phyloP scores from a whole-genome alignment of 2,329 filamentous ascomycete genomes.

The Diaporthe ampelina region DNA sequence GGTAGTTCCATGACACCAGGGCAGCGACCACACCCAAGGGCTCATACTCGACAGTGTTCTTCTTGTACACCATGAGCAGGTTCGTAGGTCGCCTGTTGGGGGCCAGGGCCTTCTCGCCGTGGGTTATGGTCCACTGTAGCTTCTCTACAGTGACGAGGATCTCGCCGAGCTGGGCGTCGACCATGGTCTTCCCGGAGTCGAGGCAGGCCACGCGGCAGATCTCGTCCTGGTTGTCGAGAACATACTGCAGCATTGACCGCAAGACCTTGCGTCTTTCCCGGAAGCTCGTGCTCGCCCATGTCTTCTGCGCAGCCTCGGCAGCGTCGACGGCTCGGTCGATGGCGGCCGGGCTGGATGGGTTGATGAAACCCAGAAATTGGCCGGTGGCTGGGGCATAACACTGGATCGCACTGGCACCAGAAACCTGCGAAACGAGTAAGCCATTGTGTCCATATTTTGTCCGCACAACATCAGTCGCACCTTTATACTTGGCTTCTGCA shows the following conservation, averaged over 20 bases:
- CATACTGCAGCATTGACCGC: slow-evolving; percentile 82
- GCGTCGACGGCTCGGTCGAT: slow-evolving; percentile 85
- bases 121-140: slow-evolving; percentile 91
- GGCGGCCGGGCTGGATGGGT: slow-evolving; percentile 80
- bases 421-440: slow-evolving; percentile 56
- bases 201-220: slow-evolving; percentile 89
- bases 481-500: slow-evolving; percentile 74
- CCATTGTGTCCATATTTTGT: neutral
- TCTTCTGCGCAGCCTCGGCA: slow-evolving; percentile 79
- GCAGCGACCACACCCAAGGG: slow-evolving; percentile 93
- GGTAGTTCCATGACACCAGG: slow-evolving; percentile 96
- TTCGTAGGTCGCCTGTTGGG: slow-evolving; percentile 86
- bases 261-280: slow-evolving; percentile 83
- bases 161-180: slow-evolving; percentile 94
- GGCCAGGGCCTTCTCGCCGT: slow-evolving; percentile 85
- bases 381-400: slow-evolving; percentile 94
- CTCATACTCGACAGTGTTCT: slow-evolving; percentile 90
- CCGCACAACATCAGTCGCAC: slow-evolving; percentile 48
- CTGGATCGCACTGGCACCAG: slow-evolving; percentile 78
- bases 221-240: slow-evolving; percentile 89
- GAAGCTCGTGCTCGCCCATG: slow-evolving; percentile 86
- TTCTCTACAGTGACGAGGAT: slow-evolving; percentile 95
- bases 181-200: slow-evolving; percentile 95
- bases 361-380: slow-evolving; percentile 82
- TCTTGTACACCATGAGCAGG: slow-evolving; percentile 95